A percentile compares a stretch with the other conserved stretches of the same genome.
Evolutionary conservation across 176 grass and related monocot genomes (phyloP).

Genomic region (Areca catechu): DNA sequence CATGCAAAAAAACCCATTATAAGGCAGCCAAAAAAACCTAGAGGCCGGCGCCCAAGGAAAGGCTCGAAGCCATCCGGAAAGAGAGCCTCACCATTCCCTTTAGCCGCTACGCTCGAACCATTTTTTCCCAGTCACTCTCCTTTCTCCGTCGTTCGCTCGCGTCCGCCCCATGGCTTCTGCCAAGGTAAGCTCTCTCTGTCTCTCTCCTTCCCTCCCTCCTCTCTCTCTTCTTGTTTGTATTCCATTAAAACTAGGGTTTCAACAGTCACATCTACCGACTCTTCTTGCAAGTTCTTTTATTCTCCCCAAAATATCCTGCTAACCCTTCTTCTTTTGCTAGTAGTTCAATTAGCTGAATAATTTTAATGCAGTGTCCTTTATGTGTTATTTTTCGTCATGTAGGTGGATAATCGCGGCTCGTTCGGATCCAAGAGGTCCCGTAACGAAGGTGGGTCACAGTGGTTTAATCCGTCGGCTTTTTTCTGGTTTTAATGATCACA

Average conservation of each 20-base stretch:
- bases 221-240: background rate
- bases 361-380: too few relatives aligned
- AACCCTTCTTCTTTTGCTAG: constrained; percentile 4
- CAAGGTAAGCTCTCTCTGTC: constrained; percentile 24
- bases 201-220: background rate
- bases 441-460: constrained; percentile 56
- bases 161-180: constrained; percentile 39
- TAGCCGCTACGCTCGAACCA: too few relatives aligned
- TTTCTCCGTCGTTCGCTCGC: background rate
- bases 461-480: background rate
- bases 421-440: constrained; percentile 80
- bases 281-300: constrained; percentile 1
- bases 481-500: background rate
- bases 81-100: too few relatives aligned
- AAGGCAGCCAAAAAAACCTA: too few relatives aligned
- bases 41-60: too few relatives aligned
- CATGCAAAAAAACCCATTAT: too few relatives aligned
- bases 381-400: constrained; percentile 18
- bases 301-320: background rate
- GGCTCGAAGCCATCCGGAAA: too few relatives aligned
- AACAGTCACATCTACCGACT: background rate
- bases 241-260: constrained; percentile 2
- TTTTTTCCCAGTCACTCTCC: too few relatives aligned
- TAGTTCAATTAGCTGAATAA: constrained; percentile 7
- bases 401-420: constrained; percentile 70